Evolutionary conservation across 192 early-diverging fungal genomes (phyloP), one percentile per base, ranked within the genome.

Genomic region (Phycomyces nitens): DNA sequence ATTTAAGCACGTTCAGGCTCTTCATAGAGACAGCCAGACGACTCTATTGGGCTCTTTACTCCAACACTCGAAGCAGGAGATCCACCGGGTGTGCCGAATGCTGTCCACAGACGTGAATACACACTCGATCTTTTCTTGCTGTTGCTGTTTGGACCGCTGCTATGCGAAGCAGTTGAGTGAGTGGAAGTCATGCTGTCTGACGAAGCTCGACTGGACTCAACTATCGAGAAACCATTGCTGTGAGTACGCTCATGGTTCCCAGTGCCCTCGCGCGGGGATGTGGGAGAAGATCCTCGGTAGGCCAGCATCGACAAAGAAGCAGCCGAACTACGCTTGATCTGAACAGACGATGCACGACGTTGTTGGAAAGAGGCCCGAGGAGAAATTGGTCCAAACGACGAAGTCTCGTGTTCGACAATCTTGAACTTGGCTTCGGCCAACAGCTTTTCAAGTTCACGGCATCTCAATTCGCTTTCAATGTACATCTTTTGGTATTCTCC

Each of bases 401-500:
- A 34, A 16, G 68, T 58, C 47, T 75, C 68, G 27, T 60, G 64
- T 43, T 71, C 60, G 0, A 65, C 74, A n/a, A 76, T 39, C 53
- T 71, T 76, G 23, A 63, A 49, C 55, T 76, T 76, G 14, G 74
- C 53, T 44, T 76, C 74, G 8, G 74, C 74, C 38, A 76, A 44
- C 12, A 76, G n/a, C 59, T 71, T 70, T 26, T 76, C 74, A 18
- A 76, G 51, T 11, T 76, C 74, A 12, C 74, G 65, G 52, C 74
- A 76, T 22, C 74, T 69, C 9, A 70, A 38, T 43, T 75, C 73
- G 24, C 60, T 61, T 20, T 75, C 73, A 20, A 70, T 58, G 29
- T 66, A 75, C 26, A 70, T 75, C 10, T 52, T 23, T 55, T 75
- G 73, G 60, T 75, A 75, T 47, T 23, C 59, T 21, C 20, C 43